Percentiles rank a stretch among this genome's conserved stretches.
Evolutionary conservation across 2,329 filamentous ascomycete genomes (phyloP).

Genomic region (Didymella arachidicola): DNA sequence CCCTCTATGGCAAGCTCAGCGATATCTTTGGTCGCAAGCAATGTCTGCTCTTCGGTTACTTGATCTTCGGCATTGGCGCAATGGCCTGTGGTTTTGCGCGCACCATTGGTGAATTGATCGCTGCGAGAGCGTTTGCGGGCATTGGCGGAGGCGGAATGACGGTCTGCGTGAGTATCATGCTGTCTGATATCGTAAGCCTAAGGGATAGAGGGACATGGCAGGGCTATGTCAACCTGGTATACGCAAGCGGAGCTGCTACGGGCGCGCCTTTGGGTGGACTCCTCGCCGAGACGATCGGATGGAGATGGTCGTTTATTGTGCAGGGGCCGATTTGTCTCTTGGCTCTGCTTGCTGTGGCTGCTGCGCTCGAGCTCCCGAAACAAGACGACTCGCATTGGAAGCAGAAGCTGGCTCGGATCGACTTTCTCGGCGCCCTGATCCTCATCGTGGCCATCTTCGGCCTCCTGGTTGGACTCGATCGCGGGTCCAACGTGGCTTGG

Average conservation of each 20-base stretch:
- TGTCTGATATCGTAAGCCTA: conserved; percentile 75
- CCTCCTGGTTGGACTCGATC: conserved; percentile 74
- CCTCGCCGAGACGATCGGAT: conserved; percentile 75
- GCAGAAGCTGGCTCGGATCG: conserved; percentile 71
- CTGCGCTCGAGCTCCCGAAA: conserved; percentile 69
- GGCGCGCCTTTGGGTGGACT: conserved; percentile 76
- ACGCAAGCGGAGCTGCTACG: conserved; percentile 69
- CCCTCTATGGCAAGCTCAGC: conserved; percentile 73
- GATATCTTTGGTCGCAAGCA: conserved; percentile 75
- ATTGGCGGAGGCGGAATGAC: conserved; percentile 77
- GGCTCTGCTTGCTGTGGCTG: conserved; percentile 69
- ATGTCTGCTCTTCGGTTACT: conserved; percentile 70
- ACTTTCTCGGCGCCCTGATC: conserved; percentile 74
- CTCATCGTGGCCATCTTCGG: conserved; percentile 71
- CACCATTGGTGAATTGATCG: conserved; percentile 70
- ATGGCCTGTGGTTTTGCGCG: conserved; percentile 68
- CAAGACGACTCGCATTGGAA: conserved; percentile 68
- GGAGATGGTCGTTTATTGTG: conserved; percentile 77
- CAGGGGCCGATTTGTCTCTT: conserved; percentile 74
- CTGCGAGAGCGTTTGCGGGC: conserved; percentile 68
- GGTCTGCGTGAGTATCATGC: conserved; percentile 71
- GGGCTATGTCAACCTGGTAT: conserved; percentile 76
- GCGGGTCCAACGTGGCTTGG: conserved; percentile 77
- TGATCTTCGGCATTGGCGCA: conserved; percentile 71
- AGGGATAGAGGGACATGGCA: conserved; percentile 77